Conservation (phyloP, 306 rosid species). For the Delonix regia region DNA sequence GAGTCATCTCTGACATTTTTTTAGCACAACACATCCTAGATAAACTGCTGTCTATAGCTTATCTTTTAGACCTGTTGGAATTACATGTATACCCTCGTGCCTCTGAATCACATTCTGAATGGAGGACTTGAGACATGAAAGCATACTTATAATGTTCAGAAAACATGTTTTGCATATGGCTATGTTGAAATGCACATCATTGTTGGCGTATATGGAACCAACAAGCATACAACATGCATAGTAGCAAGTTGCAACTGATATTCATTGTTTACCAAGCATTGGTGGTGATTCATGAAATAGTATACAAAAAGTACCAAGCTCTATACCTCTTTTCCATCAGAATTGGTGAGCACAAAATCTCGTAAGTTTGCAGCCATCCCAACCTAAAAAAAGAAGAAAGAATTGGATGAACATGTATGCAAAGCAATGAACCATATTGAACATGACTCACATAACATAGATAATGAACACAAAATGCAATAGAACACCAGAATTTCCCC, state of each 20-base stretch:
- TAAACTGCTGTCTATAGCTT: background rate
- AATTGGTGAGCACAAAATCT: conserved; percentile 76
- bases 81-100: too few relatives aligned
- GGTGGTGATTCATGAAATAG: background rate
- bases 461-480: background rate
- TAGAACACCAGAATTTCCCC: background rate
- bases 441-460: background rate
- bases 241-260: background rate
- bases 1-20: background rate
- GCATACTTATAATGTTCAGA: background rate
- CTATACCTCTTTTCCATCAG: conserved; percentile 80
- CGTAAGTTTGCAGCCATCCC: conserved; percentile 95
- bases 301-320: conserved; percentile 27
- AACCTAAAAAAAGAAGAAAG: conserved; percentile 53
- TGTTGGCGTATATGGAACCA: background rate
- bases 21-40: background rate
- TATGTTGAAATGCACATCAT: background rate
- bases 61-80: background rate
- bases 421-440: background rate
- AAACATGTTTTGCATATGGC: background rate
- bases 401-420: conserved; percentile 9
- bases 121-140: background rate
- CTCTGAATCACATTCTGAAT: background rate
- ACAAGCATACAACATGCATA: background rate
- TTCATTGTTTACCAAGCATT: background rate